Evolutionary conservation across 2,329 filamentous ascomycete genomes (phyloP).

Genomic region (Alternaria brassicicola): DNA sequence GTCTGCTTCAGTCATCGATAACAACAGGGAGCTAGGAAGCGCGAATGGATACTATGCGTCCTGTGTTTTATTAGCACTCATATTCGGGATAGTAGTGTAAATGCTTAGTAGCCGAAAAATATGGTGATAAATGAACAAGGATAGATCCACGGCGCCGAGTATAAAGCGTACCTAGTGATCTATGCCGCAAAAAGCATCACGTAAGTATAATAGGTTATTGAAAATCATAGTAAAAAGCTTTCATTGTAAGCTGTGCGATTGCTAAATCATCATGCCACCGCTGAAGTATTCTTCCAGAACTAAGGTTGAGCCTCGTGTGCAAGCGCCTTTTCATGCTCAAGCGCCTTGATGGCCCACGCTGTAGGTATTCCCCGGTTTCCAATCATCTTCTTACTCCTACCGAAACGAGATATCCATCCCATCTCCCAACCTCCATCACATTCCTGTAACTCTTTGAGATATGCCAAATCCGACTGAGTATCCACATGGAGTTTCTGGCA

Average conservation of each 20-base stretch:
- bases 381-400: constrained; percentile 20
- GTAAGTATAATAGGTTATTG: too few relatives aligned
- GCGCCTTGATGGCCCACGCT: constrained; percentile 31
- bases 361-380: constrained; percentile 30
- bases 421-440: constrained; percentile 47
- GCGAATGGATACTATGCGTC: too few relatives aligned
- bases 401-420: constrained; percentile 32
- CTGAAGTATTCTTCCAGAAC: neutral
- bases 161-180: too few relatives aligned
- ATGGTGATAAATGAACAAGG: too few relatives aligned
- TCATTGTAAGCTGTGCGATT: too few relatives aligned
- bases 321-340: constrained; percentile 21
- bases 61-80: too few relatives aligned
- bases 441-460: constrained; percentile 37
- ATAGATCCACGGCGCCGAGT: too few relatives aligned
- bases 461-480: constrained; percentile 16
- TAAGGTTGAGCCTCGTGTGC: constrained; percentile 1
- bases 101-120: too few relatives aligned
- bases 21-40: neutral
- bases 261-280: neutral
- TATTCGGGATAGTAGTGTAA: too few relatives aligned
- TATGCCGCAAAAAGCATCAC: too few relatives aligned
- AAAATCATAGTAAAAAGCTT: neutral
- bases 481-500: constrained; percentile 33
- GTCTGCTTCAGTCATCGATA: neutral